phyloP scores from a whole-genome alignment of 192 early-diverging fungal genomes.

The Gigaspora rosea region DNA sequence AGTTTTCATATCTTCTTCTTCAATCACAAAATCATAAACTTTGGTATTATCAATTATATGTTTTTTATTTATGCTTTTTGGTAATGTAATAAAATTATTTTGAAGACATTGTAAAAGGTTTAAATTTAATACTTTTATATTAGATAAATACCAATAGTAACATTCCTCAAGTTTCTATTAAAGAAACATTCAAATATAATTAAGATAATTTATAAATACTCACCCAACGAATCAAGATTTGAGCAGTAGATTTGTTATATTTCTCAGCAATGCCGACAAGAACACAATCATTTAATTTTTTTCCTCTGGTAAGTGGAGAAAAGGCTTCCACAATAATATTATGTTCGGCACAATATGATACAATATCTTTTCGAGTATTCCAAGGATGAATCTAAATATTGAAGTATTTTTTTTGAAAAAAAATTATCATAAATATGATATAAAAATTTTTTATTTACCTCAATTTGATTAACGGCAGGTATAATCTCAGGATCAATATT shows the following conservation, averaged over 20 bases:
- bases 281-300: conserved; percentile 50
- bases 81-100: conserved; percentile 54
- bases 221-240: conserved; percentile 60
- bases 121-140: neutral
- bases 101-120: conserved; percentile 54
- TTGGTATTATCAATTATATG: conserved; percentile 61
- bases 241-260: conserved; percentile 56
- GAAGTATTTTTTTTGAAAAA: neutral
- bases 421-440: neutral
- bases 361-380: conserved; percentile 47
- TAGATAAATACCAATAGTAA: no score
- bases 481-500: conserved; percentile 41
- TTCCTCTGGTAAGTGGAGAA: conserved; percentile 54
- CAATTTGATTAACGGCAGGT: conserved; percentile 59
- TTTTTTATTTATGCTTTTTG: conserved; percentile 53
- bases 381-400: conserved; percentile 47
- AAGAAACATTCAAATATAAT: neutral
- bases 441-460: conserved; percentile 35
- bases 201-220: neutral
- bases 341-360: conserved; percentile 46
- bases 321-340: conserved; percentile 58
- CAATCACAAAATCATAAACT: conserved; percentile 59
- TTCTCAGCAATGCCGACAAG: conserved; percentile 52
- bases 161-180: neutral
- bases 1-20: conserved; percentile 55